Evolutionary conservation across 1,284 basidiomycete genomes (phyloP), one percentile per base, ranked within the genome.

Genomic region (Naganishia sp.): DNA sequence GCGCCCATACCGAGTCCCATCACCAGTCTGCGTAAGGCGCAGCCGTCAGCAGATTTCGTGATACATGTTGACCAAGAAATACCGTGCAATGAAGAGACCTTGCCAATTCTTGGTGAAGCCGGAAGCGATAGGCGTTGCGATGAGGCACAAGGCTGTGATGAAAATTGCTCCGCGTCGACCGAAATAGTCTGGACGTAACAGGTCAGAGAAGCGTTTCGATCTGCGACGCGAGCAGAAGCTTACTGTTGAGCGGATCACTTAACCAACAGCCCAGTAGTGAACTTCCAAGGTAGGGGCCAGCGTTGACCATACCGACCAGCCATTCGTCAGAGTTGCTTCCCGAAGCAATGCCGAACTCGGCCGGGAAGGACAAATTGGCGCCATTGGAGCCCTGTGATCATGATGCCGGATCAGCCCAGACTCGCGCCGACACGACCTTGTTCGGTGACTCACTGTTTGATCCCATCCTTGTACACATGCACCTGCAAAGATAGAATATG

Each of bases 221-320:
- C 9, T 6, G 41, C 6, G 10, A 23, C 15, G 28, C 7, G 42
- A 31, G 43, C 45, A 21, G 15, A n/a, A n/a, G 25, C 55, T 9
- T 35, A 57, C 55, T 60, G 42, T 56, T 42, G 31, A 32, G 46
- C 17, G 58, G 54, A 31, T 64, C 54, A 28, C 45, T 50, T 0
- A 65, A n/a, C 63, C 63, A 65, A 25, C 63, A 65, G 21, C 63
- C 63, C 41, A 61, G 18, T 7, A 56, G 47, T 6, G 65, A 49
- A 21, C 60, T 28, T 41, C 62, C 63, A 71, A 65, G 63, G 78
- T 91, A 91, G 17, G 88, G 88, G 0, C 87, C 87, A 18, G 87
- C 84, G 73, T 90, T 90, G 66, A 92, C 84, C 32, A 90, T 77
- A 50, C 90, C 90, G 42, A 89, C 81, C 2, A 91, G 70, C 88